Evolutionary conservation across 208 protist genomes (phyloP).

Genomic region (Acanthamoeba royreba): DNA sequence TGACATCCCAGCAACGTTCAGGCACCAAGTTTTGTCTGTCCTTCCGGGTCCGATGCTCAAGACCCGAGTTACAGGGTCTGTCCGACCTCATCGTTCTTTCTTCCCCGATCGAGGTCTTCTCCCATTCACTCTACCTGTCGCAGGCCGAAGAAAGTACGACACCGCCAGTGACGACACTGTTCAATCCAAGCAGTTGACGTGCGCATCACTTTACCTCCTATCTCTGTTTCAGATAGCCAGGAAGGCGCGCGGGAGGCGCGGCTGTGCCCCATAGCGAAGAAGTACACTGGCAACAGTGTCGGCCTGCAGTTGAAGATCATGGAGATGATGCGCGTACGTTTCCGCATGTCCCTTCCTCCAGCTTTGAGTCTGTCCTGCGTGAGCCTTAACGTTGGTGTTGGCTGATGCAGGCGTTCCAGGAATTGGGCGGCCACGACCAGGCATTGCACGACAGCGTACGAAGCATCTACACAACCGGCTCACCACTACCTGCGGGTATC

Average conservation of each 20-base stretch:
- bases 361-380: not conserved
- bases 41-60: not conserved
- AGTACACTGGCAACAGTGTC: not conserved
- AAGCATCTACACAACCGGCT: not conserved
- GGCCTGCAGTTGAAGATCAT: not conserved
- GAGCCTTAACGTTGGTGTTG: not conserved
- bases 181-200: not conserved
- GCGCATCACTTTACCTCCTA: not conserved
- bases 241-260: not conserved
- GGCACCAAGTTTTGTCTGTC: not conserved
- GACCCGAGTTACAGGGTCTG: not conserved
- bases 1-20: not conserved
- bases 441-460: not conserved
- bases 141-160: not conserved
- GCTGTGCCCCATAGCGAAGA: not conserved
- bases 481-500: no score
- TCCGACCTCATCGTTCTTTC: not conserved
- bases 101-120: not conserved
- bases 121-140: not conserved
- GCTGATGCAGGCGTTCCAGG: not conserved
- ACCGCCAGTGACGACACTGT: not conserved
- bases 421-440: not conserved
- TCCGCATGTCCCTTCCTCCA: not conserved
- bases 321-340: not conserved
- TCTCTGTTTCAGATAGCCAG: not conserved